Evolutionary conservation across 805 yeast species (phyloP).

Genomic region (Pichia manshurica): DNA sequence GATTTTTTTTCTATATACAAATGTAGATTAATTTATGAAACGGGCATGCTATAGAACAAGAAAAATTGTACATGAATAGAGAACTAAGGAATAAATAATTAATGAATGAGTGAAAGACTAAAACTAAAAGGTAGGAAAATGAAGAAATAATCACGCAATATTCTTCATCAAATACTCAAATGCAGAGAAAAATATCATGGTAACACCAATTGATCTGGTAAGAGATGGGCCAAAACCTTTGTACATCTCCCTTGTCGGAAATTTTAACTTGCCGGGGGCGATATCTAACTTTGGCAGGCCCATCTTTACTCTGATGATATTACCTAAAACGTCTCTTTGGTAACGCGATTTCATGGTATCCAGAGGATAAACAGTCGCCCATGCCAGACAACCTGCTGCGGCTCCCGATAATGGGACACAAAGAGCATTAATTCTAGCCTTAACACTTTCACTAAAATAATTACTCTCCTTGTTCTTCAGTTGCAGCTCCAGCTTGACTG

Average conservation of each 20-base stretch:
- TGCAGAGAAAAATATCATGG: conserved; percentile 67
- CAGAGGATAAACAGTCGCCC: conserved; percentile 72
- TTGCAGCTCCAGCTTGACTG: conserved; percentile 45
- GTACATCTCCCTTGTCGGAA: conserved; percentile 51
- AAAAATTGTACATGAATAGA: neutral
- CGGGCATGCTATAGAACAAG: no score
- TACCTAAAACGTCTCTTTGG: conserved; percentile 68
- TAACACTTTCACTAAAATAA: conserved; percentile 3
- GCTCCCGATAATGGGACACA: conserved; percentile 72
- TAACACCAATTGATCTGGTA: conserved; percentile 63
- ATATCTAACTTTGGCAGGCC: conserved; percentile 40
- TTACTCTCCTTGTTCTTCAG: conserved; percentile 3
- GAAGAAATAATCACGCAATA: conserved; percentile 36
- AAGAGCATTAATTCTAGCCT: conserved; percentile 30
- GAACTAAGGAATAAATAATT: conserved; percentile 48
- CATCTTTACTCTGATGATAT: conserved; percentile 49
- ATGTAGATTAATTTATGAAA: neutral
- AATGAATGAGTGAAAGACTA: no score
- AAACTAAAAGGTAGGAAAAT: conserved; percentile 41
- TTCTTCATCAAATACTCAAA: conserved; percentile 65
- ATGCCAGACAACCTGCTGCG: conserved; percentile 64
- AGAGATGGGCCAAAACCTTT: conserved; percentile 75
- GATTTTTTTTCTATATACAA: neutral
- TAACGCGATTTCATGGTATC: conserved; percentile 74
- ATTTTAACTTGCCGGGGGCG: conserved; percentile 28